phyloP scores from a whole-genome alignment of 352 stramenopile species.

The Phytopythium cucurbitacearum region DNA sequence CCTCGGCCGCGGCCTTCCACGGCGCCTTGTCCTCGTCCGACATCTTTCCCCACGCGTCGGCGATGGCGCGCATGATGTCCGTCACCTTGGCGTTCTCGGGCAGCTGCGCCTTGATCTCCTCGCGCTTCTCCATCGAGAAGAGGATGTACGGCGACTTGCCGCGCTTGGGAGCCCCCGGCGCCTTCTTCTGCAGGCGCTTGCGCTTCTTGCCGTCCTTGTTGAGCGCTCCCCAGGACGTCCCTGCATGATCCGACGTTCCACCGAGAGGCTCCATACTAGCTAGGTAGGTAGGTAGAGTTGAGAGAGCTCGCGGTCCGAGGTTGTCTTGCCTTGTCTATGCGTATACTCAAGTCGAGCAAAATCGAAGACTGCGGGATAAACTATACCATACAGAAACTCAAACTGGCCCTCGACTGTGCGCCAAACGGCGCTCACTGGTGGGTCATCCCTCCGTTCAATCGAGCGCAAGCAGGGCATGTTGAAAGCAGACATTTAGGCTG shows the following conservation, averaged over 20 bases:
- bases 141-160: slow-evolving; percentile 91
- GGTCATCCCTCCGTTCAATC: slow-evolving; percentile 26
- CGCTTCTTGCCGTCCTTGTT: slow-evolving; percentile 84
- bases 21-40: slow-evolving; percentile 87
- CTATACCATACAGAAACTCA: slow-evolving; percentile 78
- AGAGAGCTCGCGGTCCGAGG: slow-evolving; percentile 10
- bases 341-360: slow-evolving; percentile 76
- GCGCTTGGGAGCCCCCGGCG: slow-evolving; percentile 83
- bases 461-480: not conserved
- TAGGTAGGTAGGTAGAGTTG: not conserved
- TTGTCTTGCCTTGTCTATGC: slow-evolving; percentile 80
- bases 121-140: slow-evolving; percentile 90
- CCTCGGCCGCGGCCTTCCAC: slow-evolving; percentile 91
- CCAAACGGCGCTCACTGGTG: not conserved
- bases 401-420: not conserved
- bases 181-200: slow-evolving; percentile 89
- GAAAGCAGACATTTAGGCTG: not conserved
- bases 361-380: slow-evolving; percentile 65
- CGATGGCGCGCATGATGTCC: slow-evolving; percentile 90
- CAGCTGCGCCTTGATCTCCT: slow-evolving; percentile 87
- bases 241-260: slow-evolving; percentile 48
- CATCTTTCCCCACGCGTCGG: slow-evolving; percentile 88
- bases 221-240: slow-evolving; percentile 57
- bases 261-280: slow-evolving; percentile 66
- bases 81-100: slow-evolving; percentile 86